Evolutionary conservation across 805 yeast species (phyloP).

Genomic region (Yarrowia hollandica): DNA sequence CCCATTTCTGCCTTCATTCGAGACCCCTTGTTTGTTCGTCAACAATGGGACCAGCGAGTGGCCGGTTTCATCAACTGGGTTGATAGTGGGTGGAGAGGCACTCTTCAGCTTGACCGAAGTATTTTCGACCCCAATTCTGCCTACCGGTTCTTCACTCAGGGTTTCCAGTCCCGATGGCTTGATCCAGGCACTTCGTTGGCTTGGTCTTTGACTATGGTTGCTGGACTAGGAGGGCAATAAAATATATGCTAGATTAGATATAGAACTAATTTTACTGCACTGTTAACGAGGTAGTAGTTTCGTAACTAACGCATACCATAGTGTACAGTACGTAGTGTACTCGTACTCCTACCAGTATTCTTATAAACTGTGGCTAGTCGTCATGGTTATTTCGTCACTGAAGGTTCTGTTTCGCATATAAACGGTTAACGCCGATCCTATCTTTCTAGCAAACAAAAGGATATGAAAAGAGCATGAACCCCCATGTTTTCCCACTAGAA

Average conservation of each 20-base stretch:
- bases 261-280: neutral
- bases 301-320: too few species aligned
- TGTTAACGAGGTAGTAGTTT: too few species aligned
- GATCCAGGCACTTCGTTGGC: slow-evolving; percentile 86
- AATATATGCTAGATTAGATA: neutral
- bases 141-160: slow-evolving; percentile 58
- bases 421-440: slow-evolving; percentile 11
- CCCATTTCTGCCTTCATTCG: slow-evolving; percentile 61
- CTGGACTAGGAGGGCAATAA: slow-evolving; percentile 31
- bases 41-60: slow-evolving; percentile 58
- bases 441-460: neutral
- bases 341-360: too few species aligned
- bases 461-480: too few species aligned
- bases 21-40: slow-evolving; percentile 49
- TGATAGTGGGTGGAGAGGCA: slow-evolving; percentile 58
- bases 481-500: too few species aligned
- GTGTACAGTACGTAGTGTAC: too few species aligned
- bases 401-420: slow-evolving; percentile 1
- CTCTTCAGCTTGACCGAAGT: slow-evolving; percentile 69
- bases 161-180: slow-evolving; percentile 55
- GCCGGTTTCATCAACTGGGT: slow-evolving; percentile 32
- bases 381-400: too few species aligned
- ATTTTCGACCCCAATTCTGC: slow-evolving; percentile 65
- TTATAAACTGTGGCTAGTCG: slow-evolving; percentile 2
- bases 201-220: slow-evolving; percentile 80